A percentile compares a stretch with the other conserved stretches of the same genome.
These are phyloP conservation scores for Collariella sp. DNA, from an alignment of 495 filamentous ascomycete species.

Conservation along the genomic window DNA sequence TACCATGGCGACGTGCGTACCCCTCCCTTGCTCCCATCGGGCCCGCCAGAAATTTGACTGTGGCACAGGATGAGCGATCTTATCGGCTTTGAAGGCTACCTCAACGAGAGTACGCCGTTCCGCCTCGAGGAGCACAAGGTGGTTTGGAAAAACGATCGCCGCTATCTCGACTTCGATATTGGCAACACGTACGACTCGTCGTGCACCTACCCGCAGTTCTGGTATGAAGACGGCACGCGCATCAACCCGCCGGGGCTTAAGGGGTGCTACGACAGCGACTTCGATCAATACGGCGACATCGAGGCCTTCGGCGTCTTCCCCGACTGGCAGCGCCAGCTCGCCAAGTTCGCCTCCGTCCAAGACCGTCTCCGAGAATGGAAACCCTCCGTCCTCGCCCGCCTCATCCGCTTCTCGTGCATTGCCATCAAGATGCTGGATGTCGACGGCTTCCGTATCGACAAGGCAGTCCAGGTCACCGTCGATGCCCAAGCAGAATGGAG, in stretches of 20 bases:
- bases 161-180: conserved; percentile 57
- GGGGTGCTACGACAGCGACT: conserved; percentile 62
- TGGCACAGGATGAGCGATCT: conserved; percentile 52
- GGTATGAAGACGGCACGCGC: conserved; percentile 52
- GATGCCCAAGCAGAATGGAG: conserved; percentile 55
- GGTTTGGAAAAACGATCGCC: conserved; percentile 48
- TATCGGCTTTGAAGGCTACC: conserved; percentile 58
- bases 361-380: conserved; percentile 67
- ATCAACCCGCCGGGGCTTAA: conserved; percentile 43
- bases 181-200: conserved; percentile 49
- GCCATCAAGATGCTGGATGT: conserved; percentile 56
- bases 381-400: conserved; percentile 48
- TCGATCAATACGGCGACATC: conserved; percentile 62
- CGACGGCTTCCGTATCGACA: conserved; percentile 63
- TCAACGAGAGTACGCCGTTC: conserved; percentile 60
- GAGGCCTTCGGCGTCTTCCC: conserved; percentile 61
- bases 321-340: conserved; percentile 57
- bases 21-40: background rate
- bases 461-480: conserved; percentile 56
- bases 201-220: conserved; percentile 60
- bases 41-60: conserved; percentile 4
- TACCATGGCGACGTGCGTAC: conserved; percentile 51
- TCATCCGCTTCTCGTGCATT: conserved; percentile 60
- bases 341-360: conserved; percentile 68
- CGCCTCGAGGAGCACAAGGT: conserved; percentile 47